Base-by-base conservation (phyloP, 768 basidiomycete species). In the Antrodiella citrinella region DNA sequence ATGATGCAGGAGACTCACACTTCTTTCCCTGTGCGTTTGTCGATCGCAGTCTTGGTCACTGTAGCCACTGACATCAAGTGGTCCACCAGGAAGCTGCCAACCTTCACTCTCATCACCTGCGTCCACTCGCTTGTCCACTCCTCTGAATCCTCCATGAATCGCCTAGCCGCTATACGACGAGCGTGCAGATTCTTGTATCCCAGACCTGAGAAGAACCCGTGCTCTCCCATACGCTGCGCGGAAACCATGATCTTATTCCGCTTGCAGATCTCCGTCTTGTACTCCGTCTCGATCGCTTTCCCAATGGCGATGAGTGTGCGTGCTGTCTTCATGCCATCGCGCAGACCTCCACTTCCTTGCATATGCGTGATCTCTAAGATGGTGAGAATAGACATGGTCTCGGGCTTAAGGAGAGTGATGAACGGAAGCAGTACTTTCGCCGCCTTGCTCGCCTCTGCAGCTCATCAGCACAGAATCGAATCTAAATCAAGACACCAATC, bases 351-450 rank as follows among this genome's bases (percentile, higher is more conserved):
- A 1, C 77, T 72, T 4, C 87, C 84, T 25, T 84, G 79, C 10
- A 92, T 64, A 4, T 88, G 79, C 84, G 97, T 86, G 39, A 91
- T 64, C 63, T 96, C 93, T 30, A 93, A 74, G 58, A 97, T 91
- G 9, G 89, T 87, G 59, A 98, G 81, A 15, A 95, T 71, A 0
- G 91, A 92, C 4, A 97, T 75, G 53, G 83, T 86, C 47, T 89
- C 81, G 0, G 87, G 73, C 15, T 80, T 76, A 21, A 97, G 72
- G 2, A 94, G 77, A 3, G 74, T 70, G 15, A 96, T 70, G 69
- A 91, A 94, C 5, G 89, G 86, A 3, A 74, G 70, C 20, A 93
- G 62, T 0, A 64, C 67, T 4, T 22, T 44, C 19, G 42, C 35
- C 4, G 18, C 22, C 21, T 43, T 62, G 9, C 58, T 54, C 46